Evolutionary conservation across 441 rosid species (phyloP).

Genomic region (Manihot esculenta): DNA sequence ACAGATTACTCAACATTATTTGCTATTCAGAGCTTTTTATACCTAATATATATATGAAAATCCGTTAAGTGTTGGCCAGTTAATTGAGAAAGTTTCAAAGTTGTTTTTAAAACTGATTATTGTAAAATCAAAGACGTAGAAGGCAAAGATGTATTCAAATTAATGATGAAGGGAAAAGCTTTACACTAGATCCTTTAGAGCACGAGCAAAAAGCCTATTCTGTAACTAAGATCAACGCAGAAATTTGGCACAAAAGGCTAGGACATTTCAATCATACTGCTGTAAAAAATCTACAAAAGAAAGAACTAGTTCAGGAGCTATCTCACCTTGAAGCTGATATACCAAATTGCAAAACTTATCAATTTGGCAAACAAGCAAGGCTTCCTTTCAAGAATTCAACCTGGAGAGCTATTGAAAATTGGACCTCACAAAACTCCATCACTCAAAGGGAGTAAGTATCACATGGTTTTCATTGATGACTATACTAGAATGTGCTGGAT

Average conservation of each 20-base stretch:
- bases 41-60: no score
- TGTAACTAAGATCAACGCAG: no score
- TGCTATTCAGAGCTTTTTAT: no score
- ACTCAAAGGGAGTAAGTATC: not conserved
- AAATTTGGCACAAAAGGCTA: not conserved
- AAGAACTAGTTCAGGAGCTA: not conserved
- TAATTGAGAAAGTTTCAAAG: not conserved
- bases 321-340: not conserved
- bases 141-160: not conserved
- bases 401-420: not conserved
- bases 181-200: no score
- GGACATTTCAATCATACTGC: not conserved
- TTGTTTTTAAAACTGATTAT: not conserved
- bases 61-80: not conserved
- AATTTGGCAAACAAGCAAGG: not conserved
- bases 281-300: no score
- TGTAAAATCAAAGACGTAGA: not conserved
- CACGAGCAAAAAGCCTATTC: no score
- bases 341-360: not conserved
- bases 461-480: not conserved
- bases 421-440: not conserved
- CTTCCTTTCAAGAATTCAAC: not conserved
- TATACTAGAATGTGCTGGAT: not conserved
- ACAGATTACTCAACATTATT: no score
- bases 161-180: not conserved